Percentiles rank a stretch among this genome's conserved stretches.
phyloP scores from a whole-genome alignment of 1,284 basidiomycete species.

The Leccinum pallidistipes region DNA sequence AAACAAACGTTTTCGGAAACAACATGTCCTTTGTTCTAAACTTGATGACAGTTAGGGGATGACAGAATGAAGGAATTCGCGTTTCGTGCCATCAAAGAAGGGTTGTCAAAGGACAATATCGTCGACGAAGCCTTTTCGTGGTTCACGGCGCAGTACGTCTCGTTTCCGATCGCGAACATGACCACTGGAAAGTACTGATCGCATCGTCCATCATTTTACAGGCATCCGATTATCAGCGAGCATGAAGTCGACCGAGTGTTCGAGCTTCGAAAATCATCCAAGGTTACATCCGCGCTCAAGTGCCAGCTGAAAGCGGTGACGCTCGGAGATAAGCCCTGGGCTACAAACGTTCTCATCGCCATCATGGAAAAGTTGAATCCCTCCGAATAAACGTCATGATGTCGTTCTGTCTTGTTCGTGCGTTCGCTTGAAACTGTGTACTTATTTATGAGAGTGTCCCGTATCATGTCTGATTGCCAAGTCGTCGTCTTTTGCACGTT shows the following conservation, averaged over 20 bases:
- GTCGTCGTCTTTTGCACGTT: background rate
- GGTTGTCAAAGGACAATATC: conserved; percentile 29
- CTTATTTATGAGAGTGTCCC: background rate
- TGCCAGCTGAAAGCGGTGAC: conserved; percentile 25
- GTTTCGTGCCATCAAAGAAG: conserved; percentile 26
- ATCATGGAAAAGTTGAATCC: conserved; percentile 27
- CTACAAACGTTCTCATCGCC: conserved; percentile 21
- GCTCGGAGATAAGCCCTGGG: conserved; percentile 31
- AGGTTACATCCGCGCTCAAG: conserved; percentile 24
- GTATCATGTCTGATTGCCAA: background rate
- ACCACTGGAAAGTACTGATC: background rate
- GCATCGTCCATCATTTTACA: conserved; percentile 3
- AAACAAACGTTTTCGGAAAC: background rate
- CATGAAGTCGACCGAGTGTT: conserved; percentile 23
- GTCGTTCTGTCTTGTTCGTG: background rate
- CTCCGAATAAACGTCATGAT: conserved; percentile 5
- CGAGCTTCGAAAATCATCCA: conserved; percentile 23
- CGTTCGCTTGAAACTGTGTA: background rate
- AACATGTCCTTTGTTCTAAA: background rate
- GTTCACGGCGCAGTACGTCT: conserved; percentile 34
- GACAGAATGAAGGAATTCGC: conserved; percentile 28
- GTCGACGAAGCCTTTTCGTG: conserved; percentile 33
- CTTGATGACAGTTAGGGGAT: conserved; percentile 26
- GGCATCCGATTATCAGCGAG: conserved; percentile 17
- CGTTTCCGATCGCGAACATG: background rate